Percentiles rank a stretch among this genome's conserved stretches.
Conservation (phyloP, 2,329 filamentous ascomycete species). For the Onygenales sp. region DNA sequence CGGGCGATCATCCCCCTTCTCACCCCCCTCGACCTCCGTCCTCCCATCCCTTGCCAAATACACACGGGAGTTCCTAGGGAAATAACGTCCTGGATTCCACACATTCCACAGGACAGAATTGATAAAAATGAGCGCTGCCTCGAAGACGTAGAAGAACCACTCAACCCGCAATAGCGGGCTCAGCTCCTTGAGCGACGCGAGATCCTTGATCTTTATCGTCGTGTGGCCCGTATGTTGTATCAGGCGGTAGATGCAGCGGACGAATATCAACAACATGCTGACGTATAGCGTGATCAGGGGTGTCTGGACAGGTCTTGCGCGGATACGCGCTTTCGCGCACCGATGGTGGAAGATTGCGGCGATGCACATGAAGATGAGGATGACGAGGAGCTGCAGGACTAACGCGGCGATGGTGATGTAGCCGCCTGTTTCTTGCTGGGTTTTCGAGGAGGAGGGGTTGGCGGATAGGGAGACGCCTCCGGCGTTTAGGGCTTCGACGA, state of each 20-base stretch:
- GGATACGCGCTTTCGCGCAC: conserved; percentile 35
- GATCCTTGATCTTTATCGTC: conserved; percentile 2
- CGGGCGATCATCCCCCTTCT: conserved; percentile 40
- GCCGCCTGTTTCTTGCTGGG: conserved; percentile 26
- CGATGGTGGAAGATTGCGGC: background rate
- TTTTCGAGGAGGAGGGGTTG: conserved; percentile 48
- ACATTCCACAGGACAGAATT: conserved; percentile 43
- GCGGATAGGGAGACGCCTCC: conserved; percentile 37
- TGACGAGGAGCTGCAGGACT: conserved; percentile 42
- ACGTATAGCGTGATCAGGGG: conserved; percentile 13
- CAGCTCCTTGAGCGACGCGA: conserved; percentile 18
- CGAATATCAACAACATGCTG: conserved; percentile 10
- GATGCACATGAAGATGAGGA: conserved; percentile 38
- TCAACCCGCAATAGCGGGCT: conserved; percentile 44
- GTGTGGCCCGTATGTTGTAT: conserved; percentile 20
- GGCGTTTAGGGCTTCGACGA: conserved; percentile 42
- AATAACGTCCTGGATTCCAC: conserved; percentile 41
- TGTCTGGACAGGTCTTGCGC: conserved; percentile 27
- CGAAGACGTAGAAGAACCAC: conserved; percentile 50
- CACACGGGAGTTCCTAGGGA: conserved; percentile 40
- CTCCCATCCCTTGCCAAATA: conserved; percentile 38
- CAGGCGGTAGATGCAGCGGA: conserved; percentile 14
- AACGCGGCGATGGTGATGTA: conserved; percentile 41
- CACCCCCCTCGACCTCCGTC: conserved; percentile 41
- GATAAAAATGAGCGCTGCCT: conserved; percentile 42